phyloP scores from a whole-genome alignment of 371 early-diverging fungal species.

The Lichtheimia ornata region DNA sequence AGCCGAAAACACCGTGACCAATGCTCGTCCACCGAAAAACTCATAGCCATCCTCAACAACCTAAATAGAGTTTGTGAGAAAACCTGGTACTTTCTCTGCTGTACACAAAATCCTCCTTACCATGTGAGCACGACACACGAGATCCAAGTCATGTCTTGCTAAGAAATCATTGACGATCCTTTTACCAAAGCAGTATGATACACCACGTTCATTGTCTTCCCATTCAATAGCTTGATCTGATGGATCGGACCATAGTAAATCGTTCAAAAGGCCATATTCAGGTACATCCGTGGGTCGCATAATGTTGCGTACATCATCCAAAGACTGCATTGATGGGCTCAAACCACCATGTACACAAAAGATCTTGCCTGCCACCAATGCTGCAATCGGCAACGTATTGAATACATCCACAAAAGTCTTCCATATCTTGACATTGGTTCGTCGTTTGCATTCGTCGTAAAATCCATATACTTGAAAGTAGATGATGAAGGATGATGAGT shows the following conservation, averaged over 20 bases:
- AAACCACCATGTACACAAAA: constrained; percentile 98
- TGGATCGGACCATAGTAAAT: constrained; percentile 97
- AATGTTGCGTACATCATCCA: constrained; percentile 92
- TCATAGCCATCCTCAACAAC: constrained; percentile 97
- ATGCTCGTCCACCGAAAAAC: constrained; percentile 90
- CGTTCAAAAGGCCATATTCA: constrained; percentile 88
- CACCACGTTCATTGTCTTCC: constrained; percentile 93
- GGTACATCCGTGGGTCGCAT: constrained; percentile 96
- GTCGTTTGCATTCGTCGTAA: constrained; percentile 97
- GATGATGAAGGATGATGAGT: background rate
- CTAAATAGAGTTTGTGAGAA: constrained; percentile 69
- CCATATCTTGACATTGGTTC: constrained; percentile 94
- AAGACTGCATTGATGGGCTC: constrained; percentile 81
- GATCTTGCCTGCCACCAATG: constrained; percentile 91
- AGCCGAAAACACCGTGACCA: constrained; percentile 94
- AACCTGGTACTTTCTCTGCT: too few relatives aligned
- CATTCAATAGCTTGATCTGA: constrained; percentile 81
- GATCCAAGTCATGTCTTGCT: constrained; percentile 90
- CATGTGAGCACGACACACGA: constrained; percentile 97
- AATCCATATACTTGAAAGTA: constrained; percentile 87
- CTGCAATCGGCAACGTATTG: constrained; percentile 93
- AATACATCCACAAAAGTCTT: constrained; percentile 92
- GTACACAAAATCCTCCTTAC: constrained; percentile 51
- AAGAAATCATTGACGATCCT: constrained; percentile 88
- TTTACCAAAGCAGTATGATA: constrained; percentile 87